A percentile compares a stretch with the other conserved stretches of the same genome.
phyloP scores from a whole-genome alignment of 495 filamentous ascomycete species.

The Bacidia rubella region DNA sequence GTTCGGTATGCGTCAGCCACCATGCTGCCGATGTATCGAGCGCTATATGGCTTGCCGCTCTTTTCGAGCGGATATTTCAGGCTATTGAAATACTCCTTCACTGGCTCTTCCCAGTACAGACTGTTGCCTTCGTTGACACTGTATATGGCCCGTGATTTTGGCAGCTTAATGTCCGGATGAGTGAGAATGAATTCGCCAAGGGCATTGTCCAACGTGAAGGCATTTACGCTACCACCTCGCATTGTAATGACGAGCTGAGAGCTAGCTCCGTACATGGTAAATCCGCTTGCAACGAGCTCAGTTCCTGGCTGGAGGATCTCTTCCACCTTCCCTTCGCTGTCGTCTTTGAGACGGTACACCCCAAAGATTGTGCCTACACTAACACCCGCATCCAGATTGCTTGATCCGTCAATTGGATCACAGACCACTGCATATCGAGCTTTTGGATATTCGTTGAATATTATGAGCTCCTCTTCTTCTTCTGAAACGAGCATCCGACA shows the following conservation, averaged over 20 bases:
- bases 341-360: conserved; percentile 71
- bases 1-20: conserved; percentile 97
- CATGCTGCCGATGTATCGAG: conserved; percentile 94
- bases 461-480: conserved; percentile 84
- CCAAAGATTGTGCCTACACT: conserved; percentile 98
- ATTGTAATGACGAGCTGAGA: conserved; percentile 95
- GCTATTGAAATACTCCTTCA: conserved; percentile 75
- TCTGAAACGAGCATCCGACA: conserved; percentile 86
- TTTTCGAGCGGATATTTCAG: conserved; percentile 62
- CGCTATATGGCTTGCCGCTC: conserved; percentile 79
- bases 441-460: conserved; percentile 62
- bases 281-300: conserved; percentile 82
- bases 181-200: conserved; percentile 98
- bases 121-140: conserved; percentile 98
- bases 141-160: conserved; percentile 73
- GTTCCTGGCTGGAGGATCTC: conserved; percentile 80
- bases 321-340: conserved; percentile 48
- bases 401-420: conserved; percentile 95
- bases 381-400: conserved; percentile 94
- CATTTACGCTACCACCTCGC: conserved; percentile 84
- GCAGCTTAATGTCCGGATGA: conserved; percentile 86
- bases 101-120: conserved; percentile 84
- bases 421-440: conserved; percentile 93
- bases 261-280: conserved; percentile 99
- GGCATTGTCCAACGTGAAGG: conserved; percentile 91